Percentiles rank a stretch among this genome's conserved stretches.
Evolutionary conservation across 164 flowering plant genomes (phyloP).

Genomic region (Hamamelis virginiana): DNA sequence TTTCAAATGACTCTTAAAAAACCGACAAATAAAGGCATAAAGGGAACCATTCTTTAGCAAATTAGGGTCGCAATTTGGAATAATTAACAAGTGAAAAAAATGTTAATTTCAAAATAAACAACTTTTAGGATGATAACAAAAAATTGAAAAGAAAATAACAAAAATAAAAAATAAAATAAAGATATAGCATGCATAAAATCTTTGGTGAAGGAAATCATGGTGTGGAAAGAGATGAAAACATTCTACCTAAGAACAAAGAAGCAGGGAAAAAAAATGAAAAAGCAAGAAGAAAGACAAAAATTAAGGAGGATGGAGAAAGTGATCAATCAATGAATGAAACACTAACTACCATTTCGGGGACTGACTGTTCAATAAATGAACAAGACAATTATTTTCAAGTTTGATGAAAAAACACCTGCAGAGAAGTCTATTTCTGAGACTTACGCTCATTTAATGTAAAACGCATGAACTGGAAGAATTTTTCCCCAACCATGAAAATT

Average conservation of each 20-base stretch:
- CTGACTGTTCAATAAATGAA: slow-evolving; percentile 21
- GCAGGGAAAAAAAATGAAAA: no score
- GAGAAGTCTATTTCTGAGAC: slow-evolving; percentile 4
- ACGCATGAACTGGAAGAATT: slow-evolving; percentile 10
- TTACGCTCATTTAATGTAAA: slow-evolving; percentile 13
- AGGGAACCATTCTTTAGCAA: no score
- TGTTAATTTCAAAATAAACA: slow-evolving; percentile 1
- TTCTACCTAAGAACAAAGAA: no score
- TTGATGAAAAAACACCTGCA: slow-evolving; percentile 16
- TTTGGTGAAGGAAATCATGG: no score
- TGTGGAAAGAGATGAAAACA: no score
- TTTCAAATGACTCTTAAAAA: no score
- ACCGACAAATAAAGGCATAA: no score
- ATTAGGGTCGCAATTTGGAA: no score
- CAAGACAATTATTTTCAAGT: slow-evolving; percentile 16
- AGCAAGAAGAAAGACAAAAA: neutral
- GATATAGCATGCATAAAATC: no score
- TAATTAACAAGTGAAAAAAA: neutral
- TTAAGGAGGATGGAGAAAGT: neutral
- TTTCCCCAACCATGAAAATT: slow-evolving; percentile 25
- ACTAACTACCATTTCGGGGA: slow-evolving; percentile 10
- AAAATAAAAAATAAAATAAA: no score
- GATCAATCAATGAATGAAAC: neutral
- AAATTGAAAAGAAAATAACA: neutral
- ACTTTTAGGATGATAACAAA: neutral